Evolutionary conservation across 108 stramenopile genomes (phyloP).

Genomic region (Stephanodiscus triporus): DNA sequence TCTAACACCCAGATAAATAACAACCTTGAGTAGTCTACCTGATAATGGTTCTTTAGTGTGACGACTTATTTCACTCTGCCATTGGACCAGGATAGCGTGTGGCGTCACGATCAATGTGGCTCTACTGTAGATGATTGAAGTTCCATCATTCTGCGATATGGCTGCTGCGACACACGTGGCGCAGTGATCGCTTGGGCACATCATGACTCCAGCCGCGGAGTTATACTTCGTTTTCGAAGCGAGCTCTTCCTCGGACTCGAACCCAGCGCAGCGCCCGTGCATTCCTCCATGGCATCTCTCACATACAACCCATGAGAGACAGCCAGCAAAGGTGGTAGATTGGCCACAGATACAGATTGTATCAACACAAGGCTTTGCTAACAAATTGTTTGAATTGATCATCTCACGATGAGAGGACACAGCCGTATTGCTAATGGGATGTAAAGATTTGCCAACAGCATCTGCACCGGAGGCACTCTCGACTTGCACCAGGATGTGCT

Average conservation of each 20-base stretch:
- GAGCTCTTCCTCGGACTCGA: slow-evolving; percentile 12
- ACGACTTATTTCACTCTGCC: slow-evolving; percentile 65
- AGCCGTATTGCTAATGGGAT: background rate
- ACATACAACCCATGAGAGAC: slow-evolving; percentile 42
- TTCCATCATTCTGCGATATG: slow-evolving; percentile 1
- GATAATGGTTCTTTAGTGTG: slow-evolving; percentile 42
- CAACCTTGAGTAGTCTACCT: slow-evolving; percentile 46
- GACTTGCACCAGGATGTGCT: background rate
- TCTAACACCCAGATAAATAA: slow-evolving; percentile 65
- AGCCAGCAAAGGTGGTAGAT: slow-evolving; percentile 2
- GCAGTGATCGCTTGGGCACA: slow-evolving; percentile 33
- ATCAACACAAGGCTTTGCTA: slow-evolving; percentile 18
- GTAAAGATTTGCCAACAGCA: background rate
- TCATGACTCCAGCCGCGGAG: background rate
- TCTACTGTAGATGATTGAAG: slow-evolving; percentile 46
- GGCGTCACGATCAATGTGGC: slow-evolving; percentile 79
- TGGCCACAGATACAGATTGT: slow-evolving; percentile 53
- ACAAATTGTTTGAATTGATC: background rate
- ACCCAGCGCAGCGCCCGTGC: slow-evolving; percentile 48
- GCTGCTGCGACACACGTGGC: slow-evolving; percentile 40
- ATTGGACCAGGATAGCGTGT: slow-evolving; percentile 67
- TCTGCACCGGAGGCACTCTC: background rate
- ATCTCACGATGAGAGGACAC: background rate
- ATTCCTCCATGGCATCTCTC: slow-evolving; percentile 39
- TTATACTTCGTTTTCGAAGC: slow-evolving; percentile 5